phyloP scores from a whole-genome alignment of 345 rosid genomes.

The Acer yangbiense region DNA sequence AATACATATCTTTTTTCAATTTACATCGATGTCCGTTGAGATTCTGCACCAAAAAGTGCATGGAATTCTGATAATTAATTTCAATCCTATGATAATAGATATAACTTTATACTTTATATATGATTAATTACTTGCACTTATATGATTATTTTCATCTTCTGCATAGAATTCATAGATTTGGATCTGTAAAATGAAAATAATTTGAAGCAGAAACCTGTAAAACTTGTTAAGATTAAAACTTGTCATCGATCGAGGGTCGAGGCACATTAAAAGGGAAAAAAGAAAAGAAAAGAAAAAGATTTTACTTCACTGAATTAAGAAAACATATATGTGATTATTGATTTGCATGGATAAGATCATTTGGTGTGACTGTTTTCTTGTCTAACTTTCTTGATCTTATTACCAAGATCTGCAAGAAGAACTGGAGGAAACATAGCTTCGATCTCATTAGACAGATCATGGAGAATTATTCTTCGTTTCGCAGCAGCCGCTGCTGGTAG shows the following conservation, averaged over 20 bases:
- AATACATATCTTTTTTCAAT: too few relatives aligned
- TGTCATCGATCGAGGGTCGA: not conserved
- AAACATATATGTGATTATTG: not conserved
- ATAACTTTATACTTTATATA: not conserved
- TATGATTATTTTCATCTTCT: not conserved
- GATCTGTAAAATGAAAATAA: slow-evolving; percentile 12
- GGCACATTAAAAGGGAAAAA: not conserved
- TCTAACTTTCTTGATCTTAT: slow-evolving; percentile 62
- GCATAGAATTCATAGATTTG: slow-evolving; percentile 2
- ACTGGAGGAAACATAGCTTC: slow-evolving; percentile 61
- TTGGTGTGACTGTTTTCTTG: slow-evolving; percentile 11
- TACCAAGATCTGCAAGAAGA: slow-evolving; percentile 53
- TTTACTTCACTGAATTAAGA: not conserved
- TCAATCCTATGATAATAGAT: not conserved
- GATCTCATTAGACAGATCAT: slow-evolving; percentile 69
- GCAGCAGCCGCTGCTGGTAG: slow-evolving; percentile 4
- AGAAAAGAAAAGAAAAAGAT: not conserved
- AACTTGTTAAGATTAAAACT: too few relatives aligned
- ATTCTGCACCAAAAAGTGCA: too few relatives aligned
- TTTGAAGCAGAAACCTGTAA: not conserved
- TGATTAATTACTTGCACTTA: not conserved
- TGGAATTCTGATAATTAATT: too few relatives aligned
- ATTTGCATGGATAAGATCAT: not conserved
- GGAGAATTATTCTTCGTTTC: slow-evolving; percentile 33
- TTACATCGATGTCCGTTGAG: too few relatives aligned